Evolutionary conservation across 345 rosid species (phyloP).

Genomic region (Murraya paniculata): DNA sequence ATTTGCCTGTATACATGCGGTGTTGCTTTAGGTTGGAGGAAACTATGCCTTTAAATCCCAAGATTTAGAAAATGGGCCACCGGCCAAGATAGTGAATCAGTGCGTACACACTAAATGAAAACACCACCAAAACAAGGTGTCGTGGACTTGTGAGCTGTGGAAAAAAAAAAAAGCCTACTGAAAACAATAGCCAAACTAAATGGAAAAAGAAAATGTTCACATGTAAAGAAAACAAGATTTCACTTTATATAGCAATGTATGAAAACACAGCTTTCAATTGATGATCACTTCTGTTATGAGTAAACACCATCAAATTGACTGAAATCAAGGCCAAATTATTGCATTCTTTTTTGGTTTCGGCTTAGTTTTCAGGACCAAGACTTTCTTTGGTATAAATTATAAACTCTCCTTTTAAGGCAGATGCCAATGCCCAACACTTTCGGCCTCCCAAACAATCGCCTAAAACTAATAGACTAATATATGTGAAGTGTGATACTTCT

Average conservation of each 20-base stretch:
- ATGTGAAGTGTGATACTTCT: neutral
- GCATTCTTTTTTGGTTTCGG: neutral
- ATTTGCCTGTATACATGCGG: no score
- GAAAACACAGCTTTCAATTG: no score
- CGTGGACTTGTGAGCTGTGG: neutral
- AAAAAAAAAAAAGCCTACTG: neutral
- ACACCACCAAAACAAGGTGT: neutral
- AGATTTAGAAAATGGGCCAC: no score
- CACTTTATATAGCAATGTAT: neutral
- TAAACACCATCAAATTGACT: neutral
- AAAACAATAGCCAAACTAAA: neutral
- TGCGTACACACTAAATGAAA: neutral
- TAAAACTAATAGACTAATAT: neutral
- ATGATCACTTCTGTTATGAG: no score
- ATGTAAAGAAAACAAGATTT: neutral
- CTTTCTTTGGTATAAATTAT: neutral
- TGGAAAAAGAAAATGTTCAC: neutral
- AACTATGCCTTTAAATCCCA: no score
- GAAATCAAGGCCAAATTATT: neutral
- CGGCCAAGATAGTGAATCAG: no score
- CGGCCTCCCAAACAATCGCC: neutral
- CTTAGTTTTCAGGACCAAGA: neutral
- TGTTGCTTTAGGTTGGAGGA: no score
- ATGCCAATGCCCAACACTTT: constrained; percentile 1
- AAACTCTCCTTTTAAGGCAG: neutral